Base-by-base conservation (phyloP, 2,329 filamentous ascomycete genomes). In the Boeremia exigua region DNA sequence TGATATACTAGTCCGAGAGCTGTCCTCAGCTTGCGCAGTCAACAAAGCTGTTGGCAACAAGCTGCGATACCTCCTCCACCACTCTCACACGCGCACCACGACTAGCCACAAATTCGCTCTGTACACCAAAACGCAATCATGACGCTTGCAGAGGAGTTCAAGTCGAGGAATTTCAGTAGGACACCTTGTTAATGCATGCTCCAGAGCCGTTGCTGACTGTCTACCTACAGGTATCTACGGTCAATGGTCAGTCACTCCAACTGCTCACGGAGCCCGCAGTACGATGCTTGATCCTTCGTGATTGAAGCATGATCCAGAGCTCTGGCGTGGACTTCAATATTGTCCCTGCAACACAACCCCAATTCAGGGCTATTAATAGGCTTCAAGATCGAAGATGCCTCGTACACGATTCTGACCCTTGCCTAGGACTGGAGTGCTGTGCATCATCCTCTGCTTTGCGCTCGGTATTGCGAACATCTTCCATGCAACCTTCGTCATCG, bases 401-500 rank as follows among this genome's bases (percentile, higher is more conserved):
- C 23, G 14, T 2, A 29, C 28, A 45, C 28, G 14, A 37, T 59
- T 34, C 63, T 67, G 36, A 71, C 67, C 50, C 49, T 29, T 6
- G 14, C 32, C 14, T 58, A 83, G 81, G 81, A 80, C 80, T 54
- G 81, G 81, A 61, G 82, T 88, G 46, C 64, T 88, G 28, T 86
- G 83, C 76, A 86, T 88, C 65, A 74, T 88, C 62, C 80, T 90
- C 27, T 88, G 85, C 73, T 84, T 88, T 63, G 87, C 88, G 15
- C 79, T 90, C 19, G 86, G 87, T 43, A 86, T 90, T 58, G 85
- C 86, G 48, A 88, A 88, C 68, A 84, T 90, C 67, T 88, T 90
- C 71, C 81, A 86, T 65, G 80, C 86, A 63, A 79, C 80, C 61
- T 69, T 76, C 61, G 76, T 84, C 43, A 73, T 89, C 59, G 77